phyloP scores from a whole-genome alignment of 2,329 filamentous ascomycete genomes.

The Penicillium rolfsii region DNA sequence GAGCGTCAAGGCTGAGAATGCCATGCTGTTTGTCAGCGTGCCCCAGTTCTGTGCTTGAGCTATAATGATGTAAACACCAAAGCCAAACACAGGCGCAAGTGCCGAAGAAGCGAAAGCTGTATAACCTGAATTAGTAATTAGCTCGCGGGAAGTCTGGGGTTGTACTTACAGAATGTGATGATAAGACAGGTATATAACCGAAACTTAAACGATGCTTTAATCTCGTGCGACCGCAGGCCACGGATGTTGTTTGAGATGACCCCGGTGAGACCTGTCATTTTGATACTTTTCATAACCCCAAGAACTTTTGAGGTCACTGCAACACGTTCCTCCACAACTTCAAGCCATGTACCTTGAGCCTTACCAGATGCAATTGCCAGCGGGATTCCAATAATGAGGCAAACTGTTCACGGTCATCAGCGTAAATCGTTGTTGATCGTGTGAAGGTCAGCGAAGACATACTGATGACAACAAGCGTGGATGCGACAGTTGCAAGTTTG shows the following conservation, averaged over 20 bases:
- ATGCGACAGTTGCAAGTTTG: conserved; percentile 21
- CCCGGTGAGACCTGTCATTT: conserved; percentile 27
- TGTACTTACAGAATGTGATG: conserved; percentile 20
- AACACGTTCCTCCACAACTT: conserved; percentile 25
- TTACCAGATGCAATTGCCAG: conserved; percentile 22
- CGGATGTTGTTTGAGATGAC: conserved; percentile 20
- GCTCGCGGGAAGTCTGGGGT: background rate
- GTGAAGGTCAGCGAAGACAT: background rate
- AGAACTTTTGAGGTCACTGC: conserved; percentile 27
- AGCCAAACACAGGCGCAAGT: conserved; percentile 23
- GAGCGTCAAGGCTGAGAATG: conserved; percentile 27
- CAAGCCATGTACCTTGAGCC: conserved; percentile 25
- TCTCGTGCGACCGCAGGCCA: conserved; percentile 20
- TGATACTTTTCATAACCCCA: conserved; percentile 27
- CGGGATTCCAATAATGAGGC: conserved; percentile 20
- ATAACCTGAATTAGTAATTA: conserved; percentile 4
- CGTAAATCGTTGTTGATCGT: background rate
- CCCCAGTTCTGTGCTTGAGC: conserved; percentile 13
- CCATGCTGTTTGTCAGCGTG: conserved; percentile 23
- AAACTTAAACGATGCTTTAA: conserved; percentile 17
- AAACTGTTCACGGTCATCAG: conserved; percentile 9
- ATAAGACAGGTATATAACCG: conserved; percentile 20
- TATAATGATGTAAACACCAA: conserved; percentile 22
- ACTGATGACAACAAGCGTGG: conserved; percentile 15
- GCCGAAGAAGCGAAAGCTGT: conserved; percentile 25